Conservation (phyloP, 2,329 filamentous ascomycete genomes). For the Lachnum nothofagi region DNA sequence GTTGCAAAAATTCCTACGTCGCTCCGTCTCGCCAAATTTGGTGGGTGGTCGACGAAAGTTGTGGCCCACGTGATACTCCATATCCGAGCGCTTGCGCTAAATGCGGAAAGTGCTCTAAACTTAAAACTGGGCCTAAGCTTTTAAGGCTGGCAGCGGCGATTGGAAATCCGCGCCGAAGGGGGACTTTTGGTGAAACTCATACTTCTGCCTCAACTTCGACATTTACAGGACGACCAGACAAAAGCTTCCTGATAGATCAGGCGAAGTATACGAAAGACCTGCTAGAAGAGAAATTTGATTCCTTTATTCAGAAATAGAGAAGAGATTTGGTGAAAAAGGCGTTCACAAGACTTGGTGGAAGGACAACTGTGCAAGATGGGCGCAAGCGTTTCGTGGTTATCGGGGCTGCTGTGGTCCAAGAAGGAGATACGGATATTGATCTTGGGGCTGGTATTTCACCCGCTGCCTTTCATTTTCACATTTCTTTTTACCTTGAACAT, state of each 20-base stretch:
- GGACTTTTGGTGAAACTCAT: not conserved
- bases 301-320: not conserved
- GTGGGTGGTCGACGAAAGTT: not conserved
- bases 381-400: conserved; percentile 63
- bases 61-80: conserved; percentile 4
- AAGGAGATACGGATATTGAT: conserved; percentile 98
- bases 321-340: conserved; percentile 9
- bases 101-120: not conserved
- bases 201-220: not conserved
- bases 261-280: not conserved
- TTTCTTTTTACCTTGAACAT: not conserved
- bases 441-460: conserved; percentile 70
- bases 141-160: not conserved
- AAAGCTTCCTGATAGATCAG: not conserved
- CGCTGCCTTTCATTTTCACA: conserved; percentile 2
- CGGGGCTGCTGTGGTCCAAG: conserved; percentile 76
- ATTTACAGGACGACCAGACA: not conserved
- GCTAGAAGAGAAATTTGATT: not conserved
- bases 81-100: not conserved
- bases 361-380: conserved; percentile 48
- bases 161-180: not conserved
- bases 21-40: conserved; percentile 1
- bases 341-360: conserved; percentile 11
- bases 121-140: too few relatives aligned
- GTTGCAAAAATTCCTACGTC: not conserved